These are phyloP conservation scores for Vickermania spadyakhi DNA, from an alignment of 208 protist genomes.

Conservation along the genomic window DNA sequence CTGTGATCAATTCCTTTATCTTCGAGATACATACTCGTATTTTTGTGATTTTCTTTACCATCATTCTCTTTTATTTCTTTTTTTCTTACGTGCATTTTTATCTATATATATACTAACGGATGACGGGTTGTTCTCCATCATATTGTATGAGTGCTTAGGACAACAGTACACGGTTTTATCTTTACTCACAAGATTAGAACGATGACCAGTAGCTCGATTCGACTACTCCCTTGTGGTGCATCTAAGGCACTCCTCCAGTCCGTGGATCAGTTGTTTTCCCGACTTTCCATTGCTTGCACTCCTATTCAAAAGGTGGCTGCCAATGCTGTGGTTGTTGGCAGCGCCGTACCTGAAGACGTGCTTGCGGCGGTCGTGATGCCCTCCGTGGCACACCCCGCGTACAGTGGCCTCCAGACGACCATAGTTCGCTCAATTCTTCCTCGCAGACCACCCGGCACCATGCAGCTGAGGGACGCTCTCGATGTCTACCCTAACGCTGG, in stretches of 20 bases:
- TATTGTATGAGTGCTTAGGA: too few species aligned
- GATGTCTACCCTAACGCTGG: conserved; percentile 63
- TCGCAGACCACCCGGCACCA: conserved; percentile 21
- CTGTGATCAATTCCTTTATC: too few species aligned
- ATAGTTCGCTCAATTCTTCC: conserved; percentile 71
- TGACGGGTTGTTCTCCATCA: too few species aligned
- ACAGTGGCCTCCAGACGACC: conserved; percentile 6
- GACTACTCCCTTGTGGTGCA: conserved; percentile 53
- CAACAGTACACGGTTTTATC: too few species aligned
- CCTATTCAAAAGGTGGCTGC: conserved; percentile 11
- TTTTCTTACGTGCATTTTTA: too few species aligned
- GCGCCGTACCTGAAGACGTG: conserved; percentile 34
- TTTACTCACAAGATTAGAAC: too few species aligned
- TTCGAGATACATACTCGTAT: too few species aligned
- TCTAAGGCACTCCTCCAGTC: conserved; percentile 52
- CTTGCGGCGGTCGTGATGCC: conserved; percentile 48
- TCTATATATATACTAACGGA: too few species aligned
- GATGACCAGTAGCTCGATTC: too few species aligned
- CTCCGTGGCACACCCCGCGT: conserved; percentile 9
- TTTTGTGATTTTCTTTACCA: too few species aligned
- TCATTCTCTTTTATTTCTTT: too few species aligned
- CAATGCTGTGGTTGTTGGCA: conserved; percentile 57
- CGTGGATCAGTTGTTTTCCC: conserved; percentile 9
- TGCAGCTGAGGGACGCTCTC: conserved; percentile 69
- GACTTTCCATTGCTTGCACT: background rate